Conservation (phyloP, 192 early-diverging fungal species). For the Rhizoclosmatium globosum region DNA sequence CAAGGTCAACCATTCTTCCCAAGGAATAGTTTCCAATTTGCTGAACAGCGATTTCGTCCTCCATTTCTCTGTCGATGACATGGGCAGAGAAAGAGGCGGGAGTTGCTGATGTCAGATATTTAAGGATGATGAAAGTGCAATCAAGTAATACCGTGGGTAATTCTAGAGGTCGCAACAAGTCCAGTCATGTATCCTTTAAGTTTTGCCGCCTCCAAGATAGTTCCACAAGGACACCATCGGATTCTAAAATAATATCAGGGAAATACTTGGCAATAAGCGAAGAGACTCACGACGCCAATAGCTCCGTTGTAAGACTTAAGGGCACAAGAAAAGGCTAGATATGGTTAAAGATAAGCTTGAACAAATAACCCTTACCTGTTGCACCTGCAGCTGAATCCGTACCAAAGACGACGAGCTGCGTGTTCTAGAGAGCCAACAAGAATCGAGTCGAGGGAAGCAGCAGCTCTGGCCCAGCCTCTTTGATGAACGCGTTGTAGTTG, state of each 20-base stretch:
- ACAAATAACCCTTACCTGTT: constrained; percentile 52
- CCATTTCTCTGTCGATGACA: constrained; percentile 73
- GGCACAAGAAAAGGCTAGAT: constrained; percentile 84
- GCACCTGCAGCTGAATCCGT: constrained; percentile 98
- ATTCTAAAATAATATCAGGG: constrained; percentile 47
- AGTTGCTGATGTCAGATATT: constrained; percentile 42
- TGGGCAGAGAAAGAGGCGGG: constrained; percentile 76
- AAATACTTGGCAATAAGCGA: background rate
- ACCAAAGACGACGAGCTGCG: constrained; percentile 76
- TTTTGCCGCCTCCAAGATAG: constrained; percentile 94
- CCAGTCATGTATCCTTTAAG: constrained; percentile 82
- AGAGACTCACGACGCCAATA: constrained; percentile 72
- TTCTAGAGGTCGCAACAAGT: constrained; percentile 90
- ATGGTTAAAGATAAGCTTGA: background rate
- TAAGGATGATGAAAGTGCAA: background rate
- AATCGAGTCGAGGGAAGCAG: constrained; percentile 61
- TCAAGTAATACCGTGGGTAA: constrained; percentile 80
- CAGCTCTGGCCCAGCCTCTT: constrained; percentile 55
- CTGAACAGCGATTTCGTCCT: constrained; percentile 84
- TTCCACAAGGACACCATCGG: constrained; percentile 82
- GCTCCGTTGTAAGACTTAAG: constrained; percentile 95
- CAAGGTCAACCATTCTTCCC: constrained; percentile 82
- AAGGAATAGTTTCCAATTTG: constrained; percentile 91
- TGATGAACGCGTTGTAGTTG: constrained; percentile 77
- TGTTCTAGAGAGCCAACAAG: constrained; percentile 92